phyloP scores from a whole-genome alignment of 306 rosid species.

The Quercus agrifolia region DNA sequence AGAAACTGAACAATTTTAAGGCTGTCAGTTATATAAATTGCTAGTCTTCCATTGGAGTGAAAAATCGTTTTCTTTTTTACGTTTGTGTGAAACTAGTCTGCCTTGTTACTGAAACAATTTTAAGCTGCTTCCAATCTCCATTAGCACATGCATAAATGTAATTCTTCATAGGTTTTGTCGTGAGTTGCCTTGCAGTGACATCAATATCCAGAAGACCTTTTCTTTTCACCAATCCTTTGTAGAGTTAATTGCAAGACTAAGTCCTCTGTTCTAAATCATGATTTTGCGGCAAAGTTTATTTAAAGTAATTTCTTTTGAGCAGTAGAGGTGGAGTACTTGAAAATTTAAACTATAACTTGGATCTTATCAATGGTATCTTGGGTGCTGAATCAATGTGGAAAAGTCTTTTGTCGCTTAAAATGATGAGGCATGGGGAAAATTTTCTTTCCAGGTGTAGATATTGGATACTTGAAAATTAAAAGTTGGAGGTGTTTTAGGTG shows the following conservation, averaged over 20 bases:
- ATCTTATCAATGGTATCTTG: neutral
- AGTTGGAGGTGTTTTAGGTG: too few relatives aligned
- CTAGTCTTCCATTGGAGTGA: constrained; percentile 5
- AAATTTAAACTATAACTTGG: neutral
- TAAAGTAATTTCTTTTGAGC: neutral
- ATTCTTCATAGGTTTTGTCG: too few relatives aligned
- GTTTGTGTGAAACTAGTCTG: neutral
- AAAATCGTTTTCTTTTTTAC: neutral
- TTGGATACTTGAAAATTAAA: neutral
- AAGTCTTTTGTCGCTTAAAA: neutral
- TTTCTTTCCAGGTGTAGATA: neutral
- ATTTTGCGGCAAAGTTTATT: neutral
- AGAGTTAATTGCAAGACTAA: neutral
- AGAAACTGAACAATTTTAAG: neutral
- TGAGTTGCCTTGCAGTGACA: too few relatives aligned
- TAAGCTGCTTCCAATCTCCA: neutral
- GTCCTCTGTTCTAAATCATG: neutral
- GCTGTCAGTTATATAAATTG: neutral
- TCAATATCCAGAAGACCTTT: neutral
- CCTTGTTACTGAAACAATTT: neutral
- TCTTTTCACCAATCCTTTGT: neutral
- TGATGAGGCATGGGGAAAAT: neutral
- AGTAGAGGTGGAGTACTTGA: neutral
- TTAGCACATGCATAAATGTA: neutral
- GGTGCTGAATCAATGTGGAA: neutral